phyloP scores from a whole-genome alignment of 306 rosid genomes.

The Prunus padus region DNA sequence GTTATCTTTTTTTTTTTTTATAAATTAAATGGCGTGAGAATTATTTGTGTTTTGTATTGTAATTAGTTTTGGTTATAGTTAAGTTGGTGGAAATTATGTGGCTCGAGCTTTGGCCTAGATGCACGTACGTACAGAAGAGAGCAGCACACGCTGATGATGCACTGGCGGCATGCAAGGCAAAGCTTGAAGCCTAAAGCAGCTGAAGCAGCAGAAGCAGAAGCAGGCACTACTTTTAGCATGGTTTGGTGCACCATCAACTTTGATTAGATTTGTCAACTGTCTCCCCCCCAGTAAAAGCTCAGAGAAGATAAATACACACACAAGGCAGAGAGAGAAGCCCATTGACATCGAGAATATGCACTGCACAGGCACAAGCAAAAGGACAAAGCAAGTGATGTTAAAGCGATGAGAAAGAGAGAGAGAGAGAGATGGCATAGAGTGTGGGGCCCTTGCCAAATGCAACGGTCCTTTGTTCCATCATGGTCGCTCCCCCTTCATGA shows the following conservation, averaged over 20 bases:
- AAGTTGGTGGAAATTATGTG: neutral
- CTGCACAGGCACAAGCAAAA: constrained; percentile 12
- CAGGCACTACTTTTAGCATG: neutral
- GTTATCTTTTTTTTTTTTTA: too few species aligned
- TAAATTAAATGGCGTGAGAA: too few species aligned
- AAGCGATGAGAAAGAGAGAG: neutral
- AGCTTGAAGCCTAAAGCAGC: neutral
- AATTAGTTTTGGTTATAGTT: too few species aligned
- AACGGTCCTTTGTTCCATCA: constrained; percentile 33
- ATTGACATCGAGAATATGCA: constrained; percentile 16
- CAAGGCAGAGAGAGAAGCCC: constrained; percentile 2
- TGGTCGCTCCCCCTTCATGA: constrained; percentile 32
- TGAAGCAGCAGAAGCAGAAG: neutral
- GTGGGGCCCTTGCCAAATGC: constrained; percentile 28
- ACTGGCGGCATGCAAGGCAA: constrained; percentile 12
- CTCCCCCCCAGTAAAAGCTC: neutral
- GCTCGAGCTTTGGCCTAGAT: neutral
- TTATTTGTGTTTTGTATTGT: too few species aligned
- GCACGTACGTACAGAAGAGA: constrained; percentile 12
- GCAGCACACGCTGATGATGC: constrained; percentile 22
- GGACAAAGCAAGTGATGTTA: neutral
- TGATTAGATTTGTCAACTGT: constrained; percentile 28
- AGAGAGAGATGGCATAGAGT: neutral
- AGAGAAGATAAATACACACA: neutral
- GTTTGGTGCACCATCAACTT: neutral